Percentiles rank a stretch among this genome's conserved stretches.
Conservation (phyloP, 2,329 filamentous ascomycete genomes). For the Parasarocladium wereldwijsianum region DNA sequence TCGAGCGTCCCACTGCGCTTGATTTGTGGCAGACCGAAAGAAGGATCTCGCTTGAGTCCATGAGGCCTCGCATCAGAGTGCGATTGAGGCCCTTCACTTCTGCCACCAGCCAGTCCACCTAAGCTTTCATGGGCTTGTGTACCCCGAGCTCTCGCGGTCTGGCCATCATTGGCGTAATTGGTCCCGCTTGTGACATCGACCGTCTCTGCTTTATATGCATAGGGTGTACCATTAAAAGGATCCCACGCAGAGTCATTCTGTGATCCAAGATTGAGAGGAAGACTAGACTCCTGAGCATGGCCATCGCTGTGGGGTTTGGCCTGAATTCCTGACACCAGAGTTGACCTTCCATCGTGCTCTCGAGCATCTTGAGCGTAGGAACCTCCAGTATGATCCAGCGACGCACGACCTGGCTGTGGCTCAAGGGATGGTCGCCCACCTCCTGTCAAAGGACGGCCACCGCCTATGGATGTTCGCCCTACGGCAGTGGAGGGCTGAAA, state of each 20-base stretch:
- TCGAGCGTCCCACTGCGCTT: constrained; percentile 1
- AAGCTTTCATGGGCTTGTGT: neutral
- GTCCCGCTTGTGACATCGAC: neutral
- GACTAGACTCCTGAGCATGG: too few species aligned
- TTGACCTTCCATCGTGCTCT: too few species aligned
- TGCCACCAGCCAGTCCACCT: too few species aligned
- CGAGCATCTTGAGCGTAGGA: too few species aligned
- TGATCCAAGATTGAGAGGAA: too few species aligned
- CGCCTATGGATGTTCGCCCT: neutral
- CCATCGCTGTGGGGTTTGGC: too few species aligned
- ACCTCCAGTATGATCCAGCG: too few species aligned
- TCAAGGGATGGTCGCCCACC: too few species aligned
- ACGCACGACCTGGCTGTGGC: too few species aligned
- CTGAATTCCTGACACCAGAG: too few species aligned
- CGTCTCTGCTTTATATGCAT: neutral
- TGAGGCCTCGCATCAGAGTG: neutral
- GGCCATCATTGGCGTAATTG: neutral
- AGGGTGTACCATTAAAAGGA: constrained; percentile 3
- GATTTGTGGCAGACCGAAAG: constrained; percentile 2
- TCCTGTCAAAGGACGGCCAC: too few species aligned
- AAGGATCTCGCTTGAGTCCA: constrained; percentile 1
- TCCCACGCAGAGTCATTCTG: constrained; percentile 1
- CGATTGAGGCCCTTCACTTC: neutral
- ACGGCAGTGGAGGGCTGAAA: neutral
- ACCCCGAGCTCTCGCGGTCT: neutral